These are phyloP conservation scores for Brasilioporus rufonigricans DNA, from an alignment of 768 basidiomycete genomes.

Conservation along the genomic window DNA sequence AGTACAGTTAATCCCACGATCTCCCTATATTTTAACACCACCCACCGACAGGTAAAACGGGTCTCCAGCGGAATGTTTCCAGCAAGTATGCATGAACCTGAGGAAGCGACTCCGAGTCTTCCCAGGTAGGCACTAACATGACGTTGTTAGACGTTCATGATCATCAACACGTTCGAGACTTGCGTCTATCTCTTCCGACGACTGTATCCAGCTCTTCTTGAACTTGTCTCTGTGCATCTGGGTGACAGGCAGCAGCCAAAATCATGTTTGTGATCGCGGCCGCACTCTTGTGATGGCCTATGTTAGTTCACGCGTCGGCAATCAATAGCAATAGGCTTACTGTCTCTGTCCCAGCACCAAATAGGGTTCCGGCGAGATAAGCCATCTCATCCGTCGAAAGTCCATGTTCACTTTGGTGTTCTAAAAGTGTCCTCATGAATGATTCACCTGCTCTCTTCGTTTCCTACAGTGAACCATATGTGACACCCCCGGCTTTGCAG, in stretches of 20 bases:
- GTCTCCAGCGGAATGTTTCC: slow-evolving; percentile 37
- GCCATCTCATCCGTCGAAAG: slow-evolving; percentile 53
- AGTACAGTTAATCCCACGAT: too few species aligned
- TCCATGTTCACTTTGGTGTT: slow-evolving; percentile 43
- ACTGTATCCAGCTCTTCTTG: slow-evolving; percentile 55
- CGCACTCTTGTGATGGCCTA: slow-evolving; percentile 32
- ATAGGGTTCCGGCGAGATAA: slow-evolving; percentile 58
- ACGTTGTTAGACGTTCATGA: neutral
- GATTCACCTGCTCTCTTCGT: slow-evolving; percentile 17
- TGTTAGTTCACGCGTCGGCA: neutral
- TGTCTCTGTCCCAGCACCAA: slow-evolving; percentile 59
- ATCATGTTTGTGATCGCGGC: slow-evolving; percentile 49
- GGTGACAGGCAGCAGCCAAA: slow-evolving; percentile 54
- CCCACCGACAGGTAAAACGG: slow-evolving; percentile 14
- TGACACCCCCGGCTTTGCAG: too few species aligned
- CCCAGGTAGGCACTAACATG: neutral
- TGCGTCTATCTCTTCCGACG: slow-evolving; percentile 39
- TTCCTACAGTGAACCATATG: slow-evolving; percentile 12
- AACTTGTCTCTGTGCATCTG: slow-evolving; percentile 46
- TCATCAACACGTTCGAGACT: neutral
- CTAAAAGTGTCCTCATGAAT: slow-evolving; percentile 53
- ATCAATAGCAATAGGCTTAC: slow-evolving; percentile 12
- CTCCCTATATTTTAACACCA: too few species aligned
- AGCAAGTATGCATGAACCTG: slow-evolving; percentile 36
- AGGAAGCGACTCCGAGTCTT: slow-evolving; percentile 17